A percentile compares a stretch with the other conserved stretches of the same genome.
Conservation (phyloP, 2,329 filamentous ascomycete genomes). For the Phaeosphaeriaceae sp. region DNA sequence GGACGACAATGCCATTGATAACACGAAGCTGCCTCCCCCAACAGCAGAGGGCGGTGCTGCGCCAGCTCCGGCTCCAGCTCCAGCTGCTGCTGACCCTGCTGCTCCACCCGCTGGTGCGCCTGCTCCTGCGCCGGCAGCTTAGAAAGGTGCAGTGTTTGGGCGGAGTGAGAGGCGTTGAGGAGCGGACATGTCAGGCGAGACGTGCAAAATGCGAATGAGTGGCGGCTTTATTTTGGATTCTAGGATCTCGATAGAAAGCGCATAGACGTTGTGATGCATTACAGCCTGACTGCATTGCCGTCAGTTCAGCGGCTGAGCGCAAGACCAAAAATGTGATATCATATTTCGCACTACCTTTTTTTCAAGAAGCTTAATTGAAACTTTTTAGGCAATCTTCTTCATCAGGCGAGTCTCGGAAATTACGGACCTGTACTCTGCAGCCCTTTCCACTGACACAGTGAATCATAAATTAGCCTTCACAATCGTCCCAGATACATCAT, state of each 20-base stretch:
- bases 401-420: no score
- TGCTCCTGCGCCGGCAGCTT: neutral
- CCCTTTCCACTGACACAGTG: no score
- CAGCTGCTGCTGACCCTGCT: neutral
- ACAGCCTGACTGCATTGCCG: no score
- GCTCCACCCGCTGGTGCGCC: conserved; percentile 1
- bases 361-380: no score
- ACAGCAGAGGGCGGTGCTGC: conserved; percentile 28
- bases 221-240: neutral
- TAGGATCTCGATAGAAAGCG: neutral
- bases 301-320: no score
- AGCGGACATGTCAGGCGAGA: neutral
- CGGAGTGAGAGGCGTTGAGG: conserved; percentile 3
- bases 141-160: neutral
- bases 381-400: no score
- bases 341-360: no score
- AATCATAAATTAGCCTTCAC: no score
- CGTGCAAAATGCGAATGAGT: neutral
- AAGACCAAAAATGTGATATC: no score
- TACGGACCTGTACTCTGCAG: no score
- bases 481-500: no score
- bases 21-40: conserved; percentile 38
- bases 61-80: conserved; percentile 39
- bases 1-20: conserved; percentile 39
- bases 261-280: conserved; percentile 12